phyloP scores from a whole-genome alignment of 148 eudicot genomes.

The Camellia japonica region DNA sequence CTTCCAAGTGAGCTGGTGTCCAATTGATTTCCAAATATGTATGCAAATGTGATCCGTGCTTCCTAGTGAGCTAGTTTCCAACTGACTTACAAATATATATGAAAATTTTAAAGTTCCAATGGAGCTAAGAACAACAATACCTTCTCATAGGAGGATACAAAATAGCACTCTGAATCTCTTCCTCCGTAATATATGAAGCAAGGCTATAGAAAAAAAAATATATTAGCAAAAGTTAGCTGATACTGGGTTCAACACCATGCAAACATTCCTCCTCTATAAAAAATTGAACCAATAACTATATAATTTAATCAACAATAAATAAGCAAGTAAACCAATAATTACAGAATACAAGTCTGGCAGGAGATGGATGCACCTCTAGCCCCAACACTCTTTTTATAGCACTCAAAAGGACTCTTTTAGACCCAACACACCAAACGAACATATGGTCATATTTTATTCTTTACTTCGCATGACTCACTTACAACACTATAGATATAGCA shows the following conservation, averaged over 20 bases:
- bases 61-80: not conserved
- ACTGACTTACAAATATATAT: not conserved
- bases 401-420: too few relatives aligned
- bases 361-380: too few relatives aligned
- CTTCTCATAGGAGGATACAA: conserved; percentile 77
- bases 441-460: too few relatives aligned
- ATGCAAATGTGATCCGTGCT: too few relatives aligned
- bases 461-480: too few relatives aligned
- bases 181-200: conserved; percentile 92
- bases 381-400: too few relatives aligned
- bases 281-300: not conserved
- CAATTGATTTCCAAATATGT: too few relatives aligned
- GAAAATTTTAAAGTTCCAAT: not conserved
- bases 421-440: too few relatives aligned
- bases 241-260: not conserved
- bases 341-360: not conserved
- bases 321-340: not conserved
- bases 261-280: not conserved
- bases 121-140: conserved; percentile 30
- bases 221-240: not conserved
- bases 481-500: too few relatives aligned
- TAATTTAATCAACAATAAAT: not conserved
- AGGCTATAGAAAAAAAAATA: conserved; percentile 51
- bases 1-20: too few relatives aligned
- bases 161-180: conserved; percentile 73